Evolutionary conservation across 179 eudicot species (phyloP), one percentile per base, ranked within the genome.

Genomic region (Corrigiola litoralis): DNA sequence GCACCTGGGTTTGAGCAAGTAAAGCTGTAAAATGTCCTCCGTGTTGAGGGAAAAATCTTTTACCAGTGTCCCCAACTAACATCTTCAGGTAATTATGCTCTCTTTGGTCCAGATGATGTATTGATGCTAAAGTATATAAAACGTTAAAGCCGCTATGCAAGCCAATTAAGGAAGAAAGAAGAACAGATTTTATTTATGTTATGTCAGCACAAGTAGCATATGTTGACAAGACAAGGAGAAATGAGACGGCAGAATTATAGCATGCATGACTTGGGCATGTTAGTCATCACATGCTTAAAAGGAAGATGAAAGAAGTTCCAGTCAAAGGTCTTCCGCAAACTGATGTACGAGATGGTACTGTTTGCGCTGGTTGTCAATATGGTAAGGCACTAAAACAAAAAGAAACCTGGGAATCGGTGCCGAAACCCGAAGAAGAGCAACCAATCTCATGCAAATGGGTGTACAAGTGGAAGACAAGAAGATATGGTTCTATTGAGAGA

Each of bases 401-500:
- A n/a, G n/a, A n/a, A n/a, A n/a, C n/a, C n/a, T n/a, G n/a, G n/a
- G n/a, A 71, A 1, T 20, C 69, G 8, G 75, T 75, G 23, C 69
- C 66, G 5, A 63, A 33, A 16, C 72, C 66, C 2, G 36, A 31
- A 10, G 46, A 56, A 21, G 50, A 59, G 2, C 53, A 71, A 48
- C 75, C 63, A 4, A 67, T 79, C 2, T 71, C 74, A 7, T 71
- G 71, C 34, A 74, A 69, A 68, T 68, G 71, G 77, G 77, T 63
- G 24, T 63, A 72, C 63, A 72, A 72, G 28, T 6, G 68, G 5
- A 72, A 68, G 69, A 27, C n/a, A 16, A 53, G 42, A 0, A 33
- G 61, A 1, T 49, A 71, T 52, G 71, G 66, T 10, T 48, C 71
- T 1, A 46, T 48, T 34, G 50, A 68, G 3, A 18, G 65, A 7